Evolutionary conservation across 306 rosid species (phyloP).

Genomic region (Lagenaria siceraria): DNA sequence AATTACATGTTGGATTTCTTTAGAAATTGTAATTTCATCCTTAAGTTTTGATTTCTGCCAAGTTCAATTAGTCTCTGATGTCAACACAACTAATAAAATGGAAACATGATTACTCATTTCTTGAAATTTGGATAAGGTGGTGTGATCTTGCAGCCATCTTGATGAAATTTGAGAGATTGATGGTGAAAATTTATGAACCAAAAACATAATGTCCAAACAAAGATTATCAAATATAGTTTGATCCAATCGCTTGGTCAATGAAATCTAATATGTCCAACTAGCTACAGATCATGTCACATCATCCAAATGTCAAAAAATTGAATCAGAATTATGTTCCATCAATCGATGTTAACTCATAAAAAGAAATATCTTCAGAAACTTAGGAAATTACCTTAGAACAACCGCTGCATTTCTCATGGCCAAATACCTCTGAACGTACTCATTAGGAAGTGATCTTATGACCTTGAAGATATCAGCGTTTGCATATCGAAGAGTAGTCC

Average conservation of each 20-base stretch:
- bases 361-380: background rate
- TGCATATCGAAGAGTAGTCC: slow-evolving; percentile 79
- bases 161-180: background rate
- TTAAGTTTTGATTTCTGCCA: background rate
- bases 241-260: background rate
- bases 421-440: slow-evolving; percentile 74
- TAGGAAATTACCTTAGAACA: slow-evolving; percentile 41
- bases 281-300: background rate
- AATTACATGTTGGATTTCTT: background rate
- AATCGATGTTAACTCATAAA: background rate
- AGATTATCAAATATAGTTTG: background rate
- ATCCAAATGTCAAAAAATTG: background rate
- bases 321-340: background rate
- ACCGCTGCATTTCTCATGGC: slow-evolving; percentile 75
- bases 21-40: background rate
- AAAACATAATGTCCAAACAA: background rate
- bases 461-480: slow-evolving; percentile 72
- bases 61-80: background rate
- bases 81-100: background rate
- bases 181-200: background rate
- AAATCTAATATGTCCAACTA: background rate
- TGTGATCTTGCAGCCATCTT: background rate
- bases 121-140: background rate
- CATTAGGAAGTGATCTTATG: slow-evolving; percentile 71
- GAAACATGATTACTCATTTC: background rate